Base-by-base conservation (phyloP, 352 stramenopile genomes). In the Phytophthora idaei region DNA sequence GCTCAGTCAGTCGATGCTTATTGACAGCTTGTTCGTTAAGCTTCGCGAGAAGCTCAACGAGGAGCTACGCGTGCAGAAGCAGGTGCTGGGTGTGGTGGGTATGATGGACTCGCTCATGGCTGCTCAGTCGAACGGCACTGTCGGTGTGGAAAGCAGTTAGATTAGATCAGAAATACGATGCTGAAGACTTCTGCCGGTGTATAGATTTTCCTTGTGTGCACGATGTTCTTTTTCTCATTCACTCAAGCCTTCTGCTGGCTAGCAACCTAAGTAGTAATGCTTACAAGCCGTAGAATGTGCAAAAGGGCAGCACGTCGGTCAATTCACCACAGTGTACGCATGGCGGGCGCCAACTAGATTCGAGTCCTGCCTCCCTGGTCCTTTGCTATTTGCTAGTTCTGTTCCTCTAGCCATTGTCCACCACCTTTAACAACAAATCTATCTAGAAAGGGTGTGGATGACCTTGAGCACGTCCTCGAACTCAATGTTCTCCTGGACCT, bases 21-120 rank as follows among this genome's bases (percentile, higher is more conserved):
- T 96, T 58, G 95, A 99, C 78, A 88, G 97, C 61, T 81, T 98
- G 31, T 98, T 99, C 76, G 81, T 94, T 27, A 98, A 98, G 72
- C 79, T 98, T 34, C 74, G 86, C 45, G 85, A 91, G 64, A 93
- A 94, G 70, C 77, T 97, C 39, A 84, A 83, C 54, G 81, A 94
- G 47, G 92, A 98, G 66, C 71, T 97, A 36, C 72, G 74, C 14
- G 74, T 94, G 57, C 91, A 98, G 59, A 93, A 91, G 69, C 83
- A 97, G 54, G 87, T 97, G 54, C 69, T 87, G 51, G 73, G 77
- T 49, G 80, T 98, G 15, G 87, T 97, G 45, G 92, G 92, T 36
- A 95, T 96, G 82, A 82, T 98, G 74, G 92, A 97, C 68, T 87
- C 80, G 37, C 79, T 98, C 48, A 93, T 98, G 81, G 91, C 85